Percentiles rank a stretch among this genome's conserved stretches.
These are phyloP conservation scores for Lablab purpureus DNA, from an alignment of 306 rosid genomes.

Conservation along the genomic window DNA sequence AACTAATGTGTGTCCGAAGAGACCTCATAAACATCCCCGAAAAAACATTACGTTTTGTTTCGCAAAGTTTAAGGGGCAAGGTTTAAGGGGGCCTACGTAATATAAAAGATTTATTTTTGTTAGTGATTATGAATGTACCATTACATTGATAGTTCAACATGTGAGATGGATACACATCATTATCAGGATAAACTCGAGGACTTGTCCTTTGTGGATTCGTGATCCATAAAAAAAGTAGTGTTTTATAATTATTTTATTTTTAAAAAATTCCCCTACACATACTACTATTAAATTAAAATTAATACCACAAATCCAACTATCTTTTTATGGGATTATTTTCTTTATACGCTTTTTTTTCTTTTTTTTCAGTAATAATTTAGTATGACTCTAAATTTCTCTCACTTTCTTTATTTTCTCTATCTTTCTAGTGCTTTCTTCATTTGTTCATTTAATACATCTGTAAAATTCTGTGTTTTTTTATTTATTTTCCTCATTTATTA, in stretches of 20 bases:
- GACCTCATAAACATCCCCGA: not conserved
- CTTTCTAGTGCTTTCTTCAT: no score
- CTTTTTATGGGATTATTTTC: not conserved
- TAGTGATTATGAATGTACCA: not conserved
- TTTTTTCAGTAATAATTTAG: no score
- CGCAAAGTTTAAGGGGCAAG: no score
- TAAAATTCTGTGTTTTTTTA: no score
- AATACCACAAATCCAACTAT: not conserved
- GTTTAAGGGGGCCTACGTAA: no score
- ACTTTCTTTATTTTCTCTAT: no score
- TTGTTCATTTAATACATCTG: no score
- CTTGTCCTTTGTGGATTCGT: not conserved
- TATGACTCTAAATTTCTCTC: no score
- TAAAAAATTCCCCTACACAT: not conserved
- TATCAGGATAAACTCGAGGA: not conserved
- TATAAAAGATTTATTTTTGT: not conserved
- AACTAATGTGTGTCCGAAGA: not conserved
- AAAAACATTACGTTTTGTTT: no score
- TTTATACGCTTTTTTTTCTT: no score
- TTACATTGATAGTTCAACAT: not conserved
- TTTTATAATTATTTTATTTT: not conserved
- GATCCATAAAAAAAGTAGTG: not conserved
- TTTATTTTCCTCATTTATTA: no score
- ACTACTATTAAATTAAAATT: not conserved
- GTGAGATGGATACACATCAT: not conserved